Conservation (phyloP, 1,284 basidiomycete genomes). For the Austropuccinia psidii region DNA sequence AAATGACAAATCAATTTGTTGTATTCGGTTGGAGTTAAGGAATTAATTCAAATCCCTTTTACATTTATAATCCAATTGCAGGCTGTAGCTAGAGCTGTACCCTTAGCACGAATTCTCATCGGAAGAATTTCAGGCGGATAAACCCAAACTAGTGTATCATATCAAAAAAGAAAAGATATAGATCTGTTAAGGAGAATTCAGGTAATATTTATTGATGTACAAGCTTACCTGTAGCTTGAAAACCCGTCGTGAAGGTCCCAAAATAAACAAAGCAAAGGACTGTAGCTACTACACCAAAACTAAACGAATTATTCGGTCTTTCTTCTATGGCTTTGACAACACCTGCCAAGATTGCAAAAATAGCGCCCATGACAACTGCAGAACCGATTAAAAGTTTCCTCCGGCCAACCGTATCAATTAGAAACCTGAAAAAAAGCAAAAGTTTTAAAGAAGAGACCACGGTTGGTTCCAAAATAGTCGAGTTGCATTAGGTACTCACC, state of each 20-base stretch:
- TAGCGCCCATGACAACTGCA: conserved; percentile 44
- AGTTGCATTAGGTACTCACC: background rate
- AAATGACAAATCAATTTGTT: background rate
- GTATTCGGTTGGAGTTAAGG: background rate
- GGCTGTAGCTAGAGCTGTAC: conserved; percentile 45
- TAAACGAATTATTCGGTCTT: conserved; percentile 40
- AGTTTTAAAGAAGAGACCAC: background rate
- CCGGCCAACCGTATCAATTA: conserved; percentile 46
- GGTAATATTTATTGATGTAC: too few relatives aligned
- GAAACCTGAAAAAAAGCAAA: conserved; percentile 41
- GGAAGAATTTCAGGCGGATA: conserved; percentile 47
- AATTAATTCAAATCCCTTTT: conserved; percentile 29
- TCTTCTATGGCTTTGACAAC: conserved; percentile 42
- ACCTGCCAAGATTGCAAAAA: conserved; percentile 45
- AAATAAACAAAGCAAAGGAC: conserved; percentile 46
- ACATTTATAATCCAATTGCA: conserved; percentile 46
- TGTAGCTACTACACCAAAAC: conserved; percentile 40
- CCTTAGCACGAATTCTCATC: conserved; percentile 44
- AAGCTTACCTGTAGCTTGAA: conserved; percentile 41
- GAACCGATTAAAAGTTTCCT: conserved; percentile 44
- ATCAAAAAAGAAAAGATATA: background rate
- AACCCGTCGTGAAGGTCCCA: conserved; percentile 46
- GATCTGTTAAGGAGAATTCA: too few relatives aligned
- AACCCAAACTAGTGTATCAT: conserved; percentile 42
- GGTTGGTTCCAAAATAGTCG: background rate